These are phyloP conservation scores for Sanghuangporus weigelae DNA, from an alignment of 1,284 basidiomycete genomes.

Conservation along the genomic window DNA sequence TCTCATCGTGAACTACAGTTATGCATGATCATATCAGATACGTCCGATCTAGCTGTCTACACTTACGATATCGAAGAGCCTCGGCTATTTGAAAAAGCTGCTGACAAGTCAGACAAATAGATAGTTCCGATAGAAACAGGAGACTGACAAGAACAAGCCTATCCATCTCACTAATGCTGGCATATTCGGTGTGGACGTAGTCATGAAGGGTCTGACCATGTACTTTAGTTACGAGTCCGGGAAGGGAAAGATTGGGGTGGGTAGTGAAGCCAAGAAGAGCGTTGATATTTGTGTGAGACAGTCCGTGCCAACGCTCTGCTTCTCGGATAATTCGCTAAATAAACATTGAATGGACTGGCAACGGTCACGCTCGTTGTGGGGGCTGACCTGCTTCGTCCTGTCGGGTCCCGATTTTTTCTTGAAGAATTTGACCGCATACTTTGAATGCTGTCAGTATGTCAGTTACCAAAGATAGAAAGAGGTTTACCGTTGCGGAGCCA, in stretches of 20 bases:
- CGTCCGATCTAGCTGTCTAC: not conserved
- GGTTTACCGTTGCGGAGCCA: not conserved
- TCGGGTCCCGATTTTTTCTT: not conserved
- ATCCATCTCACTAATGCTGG: not conserved
- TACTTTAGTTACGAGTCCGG: not conserved
- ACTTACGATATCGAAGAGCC: not conserved
- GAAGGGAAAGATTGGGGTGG: not conserved
- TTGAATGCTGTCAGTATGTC: not conserved
- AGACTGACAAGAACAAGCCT: not conserved
- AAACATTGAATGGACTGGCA: not conserved
- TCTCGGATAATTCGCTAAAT: not conserved
- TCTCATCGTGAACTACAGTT: not conserved
- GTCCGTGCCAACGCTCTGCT: not conserved
- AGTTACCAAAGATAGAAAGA: not conserved
- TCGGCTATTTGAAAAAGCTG: not conserved
- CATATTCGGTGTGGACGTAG: not conserved
- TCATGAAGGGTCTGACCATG: not conserved
- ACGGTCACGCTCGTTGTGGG: not conserved
- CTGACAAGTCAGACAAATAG: not conserved
- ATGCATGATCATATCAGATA: not conserved
- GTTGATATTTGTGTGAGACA: constrained; percentile 6
- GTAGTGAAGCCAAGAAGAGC: constrained; percentile 2
- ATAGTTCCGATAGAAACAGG: not conserved
- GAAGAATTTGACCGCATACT: not conserved
- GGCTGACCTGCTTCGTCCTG: not conserved